A percentile compares a stretch with the other conserved stretches of the same genome.
Evolutionary conservation across 2,329 filamentous ascomycete species (phyloP).

Genomic region (Plectosphaerella sp.): DNA sequence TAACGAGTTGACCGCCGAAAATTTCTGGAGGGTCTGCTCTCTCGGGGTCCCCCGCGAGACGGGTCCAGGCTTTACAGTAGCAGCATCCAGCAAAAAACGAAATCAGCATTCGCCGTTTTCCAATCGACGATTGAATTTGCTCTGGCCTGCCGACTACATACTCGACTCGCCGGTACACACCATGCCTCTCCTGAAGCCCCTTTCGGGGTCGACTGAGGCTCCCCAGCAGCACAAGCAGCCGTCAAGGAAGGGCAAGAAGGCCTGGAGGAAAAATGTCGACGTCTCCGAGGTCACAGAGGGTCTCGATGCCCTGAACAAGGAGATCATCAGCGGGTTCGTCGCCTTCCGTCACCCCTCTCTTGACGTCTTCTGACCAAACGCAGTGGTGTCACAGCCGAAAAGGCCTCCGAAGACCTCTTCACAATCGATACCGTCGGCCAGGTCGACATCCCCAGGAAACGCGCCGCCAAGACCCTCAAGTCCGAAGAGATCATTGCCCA

Average conservation of each 20-base stretch:
- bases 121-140: background rate
- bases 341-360: constrained; percentile 8
- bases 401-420: constrained; percentile 79
- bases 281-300: constrained; percentile 80
- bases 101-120: too few species aligned
- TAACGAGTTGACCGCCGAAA: constrained; percentile 4
- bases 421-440: constrained; percentile 74
- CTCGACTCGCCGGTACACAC: constrained; percentile 6
- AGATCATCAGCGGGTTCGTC: constrained; percentile 80
- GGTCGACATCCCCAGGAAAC: constrained; percentile 59
- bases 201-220: constrained; percentile 48
- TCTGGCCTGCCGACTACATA: background rate
- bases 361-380: background rate
- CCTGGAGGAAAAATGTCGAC: constrained; percentile 98
- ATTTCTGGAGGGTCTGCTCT: constrained; percentile 8
- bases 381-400: constrained; percentile 83
- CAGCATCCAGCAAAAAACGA: background rate
- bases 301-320: constrained; percentile 77
- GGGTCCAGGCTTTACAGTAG: background rate
- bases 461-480: constrained; percentile 73
- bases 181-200: constrained; percentile 51
- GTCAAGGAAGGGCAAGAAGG: constrained; percentile 96
- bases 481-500: constrained; percentile 86
- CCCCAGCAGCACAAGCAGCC: constrained; percentile 82
- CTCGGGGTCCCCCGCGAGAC: background rate